Evolutionary conservation across 2,329 filamentous ascomycete genomes (phyloP).

Genomic region (Beauveria brongniartii): DNA sequence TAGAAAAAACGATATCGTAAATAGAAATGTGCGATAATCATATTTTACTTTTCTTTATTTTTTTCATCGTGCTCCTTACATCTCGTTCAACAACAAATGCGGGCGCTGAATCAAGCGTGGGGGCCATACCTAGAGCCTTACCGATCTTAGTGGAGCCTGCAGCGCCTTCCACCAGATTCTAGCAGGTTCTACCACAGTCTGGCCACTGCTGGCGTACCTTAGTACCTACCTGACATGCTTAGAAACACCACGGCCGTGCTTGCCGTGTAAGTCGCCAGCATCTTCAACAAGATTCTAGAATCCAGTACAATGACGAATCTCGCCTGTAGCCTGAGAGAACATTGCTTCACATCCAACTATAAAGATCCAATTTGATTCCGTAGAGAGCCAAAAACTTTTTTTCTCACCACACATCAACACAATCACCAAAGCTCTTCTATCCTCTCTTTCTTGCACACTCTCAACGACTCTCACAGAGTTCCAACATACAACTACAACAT

Average conservation of each 20-base stretch:
- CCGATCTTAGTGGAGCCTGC: conserved; percentile 17
- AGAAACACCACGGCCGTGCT: conserved; percentile 11
- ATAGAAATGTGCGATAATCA: not conserved
- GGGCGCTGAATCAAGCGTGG: not conserved
- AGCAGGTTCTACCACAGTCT: conserved; percentile 16
- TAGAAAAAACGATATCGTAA: not conserved
- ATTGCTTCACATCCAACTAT: conserved; percentile 18
- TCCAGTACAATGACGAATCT: conserved; percentile 4
- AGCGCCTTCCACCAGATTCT: conserved; percentile 16
- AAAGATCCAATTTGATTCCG: conserved; percentile 19
- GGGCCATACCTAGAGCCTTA: not conserved
- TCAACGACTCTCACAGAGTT: conserved; percentile 3
- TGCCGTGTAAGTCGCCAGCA: conserved; percentile 13
- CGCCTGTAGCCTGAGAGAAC: not conserved
- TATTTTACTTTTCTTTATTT: too few relatives aligned
- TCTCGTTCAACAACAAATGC: not conserved
- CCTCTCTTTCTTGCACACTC: conserved; percentile 7
- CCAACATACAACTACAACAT: conserved; percentile 12
- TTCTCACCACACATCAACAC: conserved; percentile 13
- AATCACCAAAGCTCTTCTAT: conserved; percentile 19
- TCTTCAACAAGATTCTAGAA: conserved; percentile 13
- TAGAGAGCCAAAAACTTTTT: conserved; percentile 12
- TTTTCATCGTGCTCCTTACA: too few relatives aligned
- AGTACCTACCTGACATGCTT: conserved; percentile 6
- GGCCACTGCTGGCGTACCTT: conserved; percentile 9